These are phyloP conservation scores for Leavenworthia alabamica DNA, from an alignment of 345 rosid species.

Conservation along the genomic window DNA sequence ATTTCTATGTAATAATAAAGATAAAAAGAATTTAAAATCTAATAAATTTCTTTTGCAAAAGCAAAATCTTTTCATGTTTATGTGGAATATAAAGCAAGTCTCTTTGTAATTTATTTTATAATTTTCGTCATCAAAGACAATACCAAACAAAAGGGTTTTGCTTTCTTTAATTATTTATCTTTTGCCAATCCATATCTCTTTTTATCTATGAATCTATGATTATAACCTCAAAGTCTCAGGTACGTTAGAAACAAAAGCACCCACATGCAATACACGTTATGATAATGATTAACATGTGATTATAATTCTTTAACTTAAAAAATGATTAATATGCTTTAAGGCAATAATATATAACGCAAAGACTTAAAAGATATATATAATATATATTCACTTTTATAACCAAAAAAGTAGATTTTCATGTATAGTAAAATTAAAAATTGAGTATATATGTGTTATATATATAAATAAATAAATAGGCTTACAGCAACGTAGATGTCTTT, in stretches of 20 bases:
- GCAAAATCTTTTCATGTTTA: constrained; percentile 20
- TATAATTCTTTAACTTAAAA: not conserved
- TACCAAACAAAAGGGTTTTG: constrained; percentile 29
- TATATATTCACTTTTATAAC: not conserved
- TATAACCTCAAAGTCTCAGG: constrained; percentile 31
- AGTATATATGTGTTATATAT: not conserved
- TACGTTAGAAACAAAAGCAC: constrained; percentile 33
- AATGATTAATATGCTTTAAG: constrained; percentile 1
- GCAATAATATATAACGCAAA: not conserved
- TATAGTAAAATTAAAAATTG: not conserved
- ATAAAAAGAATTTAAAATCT: constrained; percentile 9
- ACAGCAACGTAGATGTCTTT: constrained; percentile 43
- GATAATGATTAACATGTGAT: not conserved
- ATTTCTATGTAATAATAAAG: constrained; percentile 18
- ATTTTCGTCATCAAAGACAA: constrained; percentile 16
- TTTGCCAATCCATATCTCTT: constrained; percentile 21
- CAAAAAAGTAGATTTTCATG: not conserved
- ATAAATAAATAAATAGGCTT: constrained; percentile 7
- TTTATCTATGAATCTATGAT: constrained; percentile 19
- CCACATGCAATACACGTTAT: not conserved
- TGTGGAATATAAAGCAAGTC: constrained; percentile 20
- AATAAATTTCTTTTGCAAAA: constrained; percentile 22
- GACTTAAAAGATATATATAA: not conserved
- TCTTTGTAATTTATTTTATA: constrained; percentile 16
- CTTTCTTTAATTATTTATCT: constrained; percentile 4